Conservation (phyloP, 768 basidiomycete genomes). For the Filobasidium floriforme region DNA sequence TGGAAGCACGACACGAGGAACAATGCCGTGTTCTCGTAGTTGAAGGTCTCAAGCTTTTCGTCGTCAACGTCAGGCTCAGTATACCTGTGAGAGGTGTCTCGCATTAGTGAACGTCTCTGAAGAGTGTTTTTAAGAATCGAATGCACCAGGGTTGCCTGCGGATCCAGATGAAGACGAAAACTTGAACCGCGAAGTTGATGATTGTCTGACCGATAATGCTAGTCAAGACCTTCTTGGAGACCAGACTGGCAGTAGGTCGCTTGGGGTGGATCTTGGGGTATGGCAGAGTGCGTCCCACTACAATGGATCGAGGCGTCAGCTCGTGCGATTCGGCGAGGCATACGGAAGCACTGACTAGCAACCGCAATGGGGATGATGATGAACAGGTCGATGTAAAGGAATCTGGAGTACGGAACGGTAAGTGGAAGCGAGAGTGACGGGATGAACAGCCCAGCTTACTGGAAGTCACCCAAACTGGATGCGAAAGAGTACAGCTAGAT, state of each 20-base stretch:
- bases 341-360: constrained; percentile 61
- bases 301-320: constrained; percentile 1
- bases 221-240: constrained; percentile 87
- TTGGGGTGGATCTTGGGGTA: constrained; percentile 79
- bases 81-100: constrained; percentile 55
- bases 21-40: constrained; percentile 84
- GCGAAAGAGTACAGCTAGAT: constrained; percentile 77
- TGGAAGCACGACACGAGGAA: constrained; percentile 97
- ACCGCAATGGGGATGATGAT: constrained; percentile 96
- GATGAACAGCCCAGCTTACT: constrained; percentile 49
- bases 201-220: constrained; percentile 89
- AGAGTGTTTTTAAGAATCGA: background rate
- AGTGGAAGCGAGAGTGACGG: background rate
- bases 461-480: constrained; percentile 90
- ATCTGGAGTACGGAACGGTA: constrained; percentile 44
- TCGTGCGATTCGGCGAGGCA: background rate
- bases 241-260: constrained; percentile 86
- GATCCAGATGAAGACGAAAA: constrained; percentile 86
- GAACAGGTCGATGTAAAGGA: constrained; percentile 94
- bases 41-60: constrained; percentile 70
- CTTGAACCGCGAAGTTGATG: constrained; percentile 71
- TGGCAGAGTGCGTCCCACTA: constrained; percentile 92
- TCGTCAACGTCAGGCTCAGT: constrained; percentile 58
- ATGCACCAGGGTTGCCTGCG: constrained; percentile 72
- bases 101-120: background rate